Evolutionary conservation across 257 asterid species (phyloP), one percentile per base, ranked within the genome.

Genomic region (Solanum etuberosum): DNA sequence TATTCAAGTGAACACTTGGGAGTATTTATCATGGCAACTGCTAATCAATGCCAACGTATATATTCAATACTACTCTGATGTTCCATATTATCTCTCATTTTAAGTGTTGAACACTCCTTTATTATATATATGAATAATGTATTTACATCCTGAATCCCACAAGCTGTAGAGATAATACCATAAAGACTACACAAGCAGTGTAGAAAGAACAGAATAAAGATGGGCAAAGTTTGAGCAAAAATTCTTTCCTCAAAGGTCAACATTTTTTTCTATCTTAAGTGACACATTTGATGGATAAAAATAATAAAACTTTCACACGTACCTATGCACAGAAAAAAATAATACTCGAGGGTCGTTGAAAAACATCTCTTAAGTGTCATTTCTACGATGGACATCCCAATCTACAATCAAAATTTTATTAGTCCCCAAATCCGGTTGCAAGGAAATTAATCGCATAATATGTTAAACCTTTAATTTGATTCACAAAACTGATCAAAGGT

Each of bases 371-470:
- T 97, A 98, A 90, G 98, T 97, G 83, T 97, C 99, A 91, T 97
- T 96, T 88, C 98, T 98, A 90, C 95, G 98, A 88, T 97, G 99
- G 15, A 95, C 98, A 91, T 95, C 98, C 99, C 99, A 97, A 84
- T 95, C 99, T 88, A 97, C 99, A 88, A 97, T 94, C 85, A 97
- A 89, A 87, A 95, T 91, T 91, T 94, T 97, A 34, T 87, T 93
- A 88, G 7, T 38, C 42, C n/a, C n/a, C 43, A 40, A n/a, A n/a
- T n/a, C n/a, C n/a, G n/a, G n/a, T n/a, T n/a, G n/a, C n/a, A n/a
- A n/a, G n/a, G n/a, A n/a, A n/a, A n/a, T n/a, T n/a, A n/a, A n/a
- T n/a, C n/a, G n/a, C n/a, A n/a, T n/a, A n/a, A n/a, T n/a, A n/a
- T n/a, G n/a, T n/a, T n/a, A n/a, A n/a, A n/a, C n/a, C n/a, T n/a